Percentiles rank a stretch among this genome's conserved stretches.
These are phyloP conservation scores for Pilobolus umbonatus DNA, from an alignment of 192 early-diverging fungal species.

Conservation along the genomic window DNA sequence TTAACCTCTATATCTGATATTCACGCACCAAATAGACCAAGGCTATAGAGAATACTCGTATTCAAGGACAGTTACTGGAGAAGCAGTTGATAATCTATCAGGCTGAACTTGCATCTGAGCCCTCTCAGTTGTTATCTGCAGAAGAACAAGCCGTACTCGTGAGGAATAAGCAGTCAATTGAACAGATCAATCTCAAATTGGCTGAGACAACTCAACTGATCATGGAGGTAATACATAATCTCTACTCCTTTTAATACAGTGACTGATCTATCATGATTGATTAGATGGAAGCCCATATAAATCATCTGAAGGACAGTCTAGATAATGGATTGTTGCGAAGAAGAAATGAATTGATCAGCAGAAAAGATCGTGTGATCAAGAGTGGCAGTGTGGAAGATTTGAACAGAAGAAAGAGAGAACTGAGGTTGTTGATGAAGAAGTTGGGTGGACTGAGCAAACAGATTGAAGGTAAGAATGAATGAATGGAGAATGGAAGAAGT, in stretches of 20 bases:
- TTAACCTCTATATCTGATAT: too few relatives aligned
- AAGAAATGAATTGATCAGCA: constrained; percentile 60
- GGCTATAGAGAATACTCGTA: constrained; percentile 37
- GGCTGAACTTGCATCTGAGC: constrained; percentile 56
- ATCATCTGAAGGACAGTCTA: constrained; percentile 68
- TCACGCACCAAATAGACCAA: too few relatives aligned
- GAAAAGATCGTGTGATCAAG: constrained; percentile 49
- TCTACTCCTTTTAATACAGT: background rate
- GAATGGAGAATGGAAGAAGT: background rate
- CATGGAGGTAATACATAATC: constrained; percentile 41
- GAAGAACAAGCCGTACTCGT: constrained; percentile 52
- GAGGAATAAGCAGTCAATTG: constrained; percentile 45
- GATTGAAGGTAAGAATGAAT: constrained; percentile 28
- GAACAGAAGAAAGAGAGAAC: constrained; percentile 28
- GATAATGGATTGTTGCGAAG: constrained; percentile 62
- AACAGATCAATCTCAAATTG: constrained; percentile 53
- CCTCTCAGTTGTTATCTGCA: constrained; percentile 41
- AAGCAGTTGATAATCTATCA: constrained; percentile 56
- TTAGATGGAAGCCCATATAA: constrained; percentile 68
- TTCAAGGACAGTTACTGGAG: constrained; percentile 45
- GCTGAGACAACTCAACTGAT: constrained; percentile 47
- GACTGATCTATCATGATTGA: constrained; percentile 13
- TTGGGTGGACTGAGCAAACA: constrained; percentile 34
- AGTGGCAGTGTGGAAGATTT: constrained; percentile 43
- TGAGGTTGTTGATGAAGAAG: constrained; percentile 16